Evolutionary conservation across 169 alveolate genomes (phyloP), one percentile per base, ranked within the genome.

Genomic region (Eimeria necatrix): DNA sequence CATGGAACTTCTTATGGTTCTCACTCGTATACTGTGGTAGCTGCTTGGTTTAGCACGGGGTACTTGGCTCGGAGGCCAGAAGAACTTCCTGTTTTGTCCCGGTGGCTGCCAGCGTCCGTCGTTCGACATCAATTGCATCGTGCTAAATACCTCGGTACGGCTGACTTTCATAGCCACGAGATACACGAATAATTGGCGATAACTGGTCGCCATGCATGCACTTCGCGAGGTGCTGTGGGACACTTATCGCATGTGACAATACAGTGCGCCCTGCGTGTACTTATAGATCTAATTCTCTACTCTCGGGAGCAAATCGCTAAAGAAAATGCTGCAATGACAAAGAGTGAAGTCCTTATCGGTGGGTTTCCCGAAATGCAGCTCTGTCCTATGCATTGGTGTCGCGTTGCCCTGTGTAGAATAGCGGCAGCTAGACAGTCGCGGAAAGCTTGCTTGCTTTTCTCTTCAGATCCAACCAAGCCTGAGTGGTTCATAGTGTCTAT

Each of bases 1-100:
- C 22, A 41, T 2, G 22, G 9, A 22, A 56, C 9, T 83, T 56
- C 41, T 32, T 14, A 60, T 56, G 81, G 49, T 46, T 16, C 32
- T 32, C 64, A 84, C 26, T 32, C 32, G 6, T 84, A 61, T 49
- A 26, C 16, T 59, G 61, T n/a, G 80, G 46, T 53, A 59, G 80
- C 80, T 48, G 24, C 60, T 16, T 52, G 92, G 8, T 7, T 22
- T n/a, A 95, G 94, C 61, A 96, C 99, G 22, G 99, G 98, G 73
- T 99, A 99, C 95, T 97, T 98, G 87, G 98, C 99, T 3, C 97
- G 99, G 93, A 95, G 98, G 53, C 98, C 99, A 78, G 98, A 98
- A 83, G 99, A 99, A 96, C 96, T 99, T n/a, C 99, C 99, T 24
- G 99, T 99, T 10, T 96, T 99, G 18, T 89, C 97, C 41, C 97